phyloP scores from a whole-genome alignment of 2,329 filamentous ascomycete genomes.

The Nothopassalora personata region DNA sequence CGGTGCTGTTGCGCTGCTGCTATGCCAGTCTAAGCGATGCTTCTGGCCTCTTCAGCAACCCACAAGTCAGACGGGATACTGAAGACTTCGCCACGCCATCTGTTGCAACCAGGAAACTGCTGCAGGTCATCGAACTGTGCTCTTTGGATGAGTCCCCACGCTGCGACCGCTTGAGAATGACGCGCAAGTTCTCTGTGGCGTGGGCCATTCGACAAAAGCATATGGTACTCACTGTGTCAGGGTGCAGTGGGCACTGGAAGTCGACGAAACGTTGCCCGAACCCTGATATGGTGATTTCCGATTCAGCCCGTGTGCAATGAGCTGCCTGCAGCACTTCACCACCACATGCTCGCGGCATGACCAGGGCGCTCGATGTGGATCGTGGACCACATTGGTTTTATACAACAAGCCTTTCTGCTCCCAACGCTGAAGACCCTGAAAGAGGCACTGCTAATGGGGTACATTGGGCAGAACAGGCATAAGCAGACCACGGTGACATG shows the following conservation, averaged over 20 bases:
- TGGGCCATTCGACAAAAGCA: neutral
- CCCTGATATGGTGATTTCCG: neutral
- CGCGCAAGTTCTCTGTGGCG: too few relatives aligned
- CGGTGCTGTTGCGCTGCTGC: neutral
- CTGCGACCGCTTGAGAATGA: too few relatives aligned
- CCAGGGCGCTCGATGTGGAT: neutral
- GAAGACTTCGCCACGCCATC: too few relatives aligned
- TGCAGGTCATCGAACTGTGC: too few relatives aligned
- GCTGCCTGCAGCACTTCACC: neutral
- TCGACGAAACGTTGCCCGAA: neutral
- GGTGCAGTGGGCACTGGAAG: neutral
- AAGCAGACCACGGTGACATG: neutral
- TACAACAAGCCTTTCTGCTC: neutral
- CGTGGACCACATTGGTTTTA: neutral
- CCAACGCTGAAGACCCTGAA: neutral
- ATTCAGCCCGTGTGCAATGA: neutral
- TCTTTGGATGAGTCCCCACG: too few relatives aligned
- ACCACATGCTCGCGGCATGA: neutral
- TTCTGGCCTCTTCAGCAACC: too few relatives aligned
- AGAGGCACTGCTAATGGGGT: neutral
- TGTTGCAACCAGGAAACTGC: too few relatives aligned
- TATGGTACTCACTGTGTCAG: neutral
- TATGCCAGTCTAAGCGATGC: neutral
- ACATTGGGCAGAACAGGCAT: neutral
- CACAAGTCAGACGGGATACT: too few relatives aligned